phyloP scores from a whole-genome alignment of 805 yeast species.

The Ogataea allantospora region DNA sequence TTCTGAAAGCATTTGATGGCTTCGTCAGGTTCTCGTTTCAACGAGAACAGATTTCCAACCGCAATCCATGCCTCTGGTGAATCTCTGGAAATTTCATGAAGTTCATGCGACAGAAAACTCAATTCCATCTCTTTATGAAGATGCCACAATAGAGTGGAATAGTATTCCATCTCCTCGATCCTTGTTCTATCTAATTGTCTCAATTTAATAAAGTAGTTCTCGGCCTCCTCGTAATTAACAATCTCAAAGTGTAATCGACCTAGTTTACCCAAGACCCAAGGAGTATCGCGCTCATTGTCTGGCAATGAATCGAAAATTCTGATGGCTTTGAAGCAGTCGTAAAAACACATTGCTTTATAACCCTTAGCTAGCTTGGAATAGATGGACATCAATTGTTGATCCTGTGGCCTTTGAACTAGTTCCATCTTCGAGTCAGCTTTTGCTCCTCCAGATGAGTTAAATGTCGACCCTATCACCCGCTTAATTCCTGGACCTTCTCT shows the following conservation, averaged over 20 bases:
- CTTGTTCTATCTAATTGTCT: slow-evolving; percentile 75
- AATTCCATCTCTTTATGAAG: slow-evolving; percentile 75
- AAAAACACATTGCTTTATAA: slow-evolving; percentile 57
- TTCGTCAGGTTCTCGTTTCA: slow-evolving; percentile 81
- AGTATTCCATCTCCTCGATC: slow-evolving; percentile 84
- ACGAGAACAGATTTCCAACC: slow-evolving; percentile 83
- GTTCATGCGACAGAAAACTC: slow-evolving; percentile 79
- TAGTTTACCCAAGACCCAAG: slow-evolving; percentile 79
- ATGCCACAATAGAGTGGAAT: slow-evolving; percentile 92
- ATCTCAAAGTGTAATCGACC: slow-evolving; percentile 86
- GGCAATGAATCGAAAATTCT: slow-evolving; percentile 66
- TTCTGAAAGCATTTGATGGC: slow-evolving; percentile 85
- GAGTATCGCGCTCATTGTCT: slow-evolving; percentile 59
- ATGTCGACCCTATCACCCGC: slow-evolving; percentile 27
- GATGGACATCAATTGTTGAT: slow-evolving; percentile 44
- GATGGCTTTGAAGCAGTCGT: slow-evolving; percentile 79
- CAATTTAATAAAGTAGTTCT: slow-evolving; percentile 57
- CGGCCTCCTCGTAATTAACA: slow-evolving; percentile 79
- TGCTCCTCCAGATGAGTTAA: slow-evolving; percentile 11
- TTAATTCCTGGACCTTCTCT: slow-evolving; percentile 23
- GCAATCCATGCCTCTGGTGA: slow-evolving; percentile 89
- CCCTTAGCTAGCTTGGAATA: slow-evolving; percentile 58
- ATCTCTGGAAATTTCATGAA: slow-evolving; percentile 57
- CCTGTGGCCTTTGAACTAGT: slow-evolving; percentile 19
- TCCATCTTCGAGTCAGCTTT: slow-evolving; percentile 13